Evolutionary conservation across 257 asterid species (phyloP).

Genomic region (Ilex aquifolium): DNA sequence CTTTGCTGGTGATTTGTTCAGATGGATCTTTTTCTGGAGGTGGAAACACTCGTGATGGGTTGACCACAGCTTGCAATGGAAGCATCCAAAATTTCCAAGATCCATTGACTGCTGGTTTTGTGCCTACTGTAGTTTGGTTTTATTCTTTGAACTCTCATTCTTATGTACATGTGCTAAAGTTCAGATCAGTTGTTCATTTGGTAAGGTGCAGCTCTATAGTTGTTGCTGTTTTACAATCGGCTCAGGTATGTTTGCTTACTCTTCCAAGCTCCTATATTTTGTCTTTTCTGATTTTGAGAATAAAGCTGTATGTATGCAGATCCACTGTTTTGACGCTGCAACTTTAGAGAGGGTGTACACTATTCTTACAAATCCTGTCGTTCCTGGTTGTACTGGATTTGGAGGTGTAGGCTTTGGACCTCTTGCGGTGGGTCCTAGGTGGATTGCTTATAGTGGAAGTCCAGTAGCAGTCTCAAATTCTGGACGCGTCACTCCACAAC

Average conservation of each 20-base stretch:
- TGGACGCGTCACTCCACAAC: constrained; percentile 75
- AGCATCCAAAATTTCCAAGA: constrained; percentile 38
- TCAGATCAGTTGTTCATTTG: constrained; percentile 73
- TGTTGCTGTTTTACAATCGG: constrained; percentile 70
- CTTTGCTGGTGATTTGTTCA: constrained; percentile 72
- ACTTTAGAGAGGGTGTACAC: constrained; percentile 70
- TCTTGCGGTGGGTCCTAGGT: constrained; percentile 88
- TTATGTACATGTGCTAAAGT: constrained; percentile 70
- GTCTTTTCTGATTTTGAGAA: constrained; percentile 7
- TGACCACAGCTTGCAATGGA: constrained; percentile 34
- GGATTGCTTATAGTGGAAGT: constrained; percentile 96
- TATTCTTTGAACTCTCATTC: constrained; percentile 78
- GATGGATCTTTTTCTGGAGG: constrained; percentile 71
- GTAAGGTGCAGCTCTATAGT: constrained; percentile 83
- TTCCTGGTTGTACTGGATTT: constrained; percentile 39
- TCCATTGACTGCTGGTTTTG: constrained; percentile 25
- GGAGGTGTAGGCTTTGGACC: constrained; percentile 79
- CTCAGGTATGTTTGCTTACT: constrained; percentile 49
- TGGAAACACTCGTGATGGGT: constrained; percentile 40
- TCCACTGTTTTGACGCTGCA: constrained; percentile 76
- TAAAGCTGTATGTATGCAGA: constrained; percentile 29
- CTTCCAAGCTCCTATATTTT: neutral
- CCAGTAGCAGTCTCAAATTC: constrained; percentile 54
- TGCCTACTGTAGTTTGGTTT: constrained; percentile 89
- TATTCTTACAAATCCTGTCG: constrained; percentile 78